Percentiles rank a stretch among this genome's conserved stretches.
These are phyloP conservation scores for Pseudohalonectria lignicola DNA, from an alignment of 2,329 filamentous ascomycete genomes.

Conservation along the genomic window DNA sequence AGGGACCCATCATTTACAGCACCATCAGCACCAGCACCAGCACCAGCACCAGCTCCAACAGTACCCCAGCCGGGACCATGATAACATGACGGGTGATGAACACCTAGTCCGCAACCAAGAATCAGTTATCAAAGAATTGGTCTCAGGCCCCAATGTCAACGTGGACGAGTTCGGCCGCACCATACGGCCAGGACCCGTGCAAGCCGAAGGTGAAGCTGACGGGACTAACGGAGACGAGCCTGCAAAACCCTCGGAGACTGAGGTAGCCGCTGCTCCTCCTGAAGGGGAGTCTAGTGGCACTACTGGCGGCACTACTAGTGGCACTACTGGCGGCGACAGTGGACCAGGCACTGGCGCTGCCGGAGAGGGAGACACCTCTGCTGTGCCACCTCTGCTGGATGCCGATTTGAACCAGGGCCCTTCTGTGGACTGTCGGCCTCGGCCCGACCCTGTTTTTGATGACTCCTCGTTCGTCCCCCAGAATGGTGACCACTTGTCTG, in stretches of 20 bases:
- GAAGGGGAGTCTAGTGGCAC: too few species aligned
- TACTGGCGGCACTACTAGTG: too few species aligned
- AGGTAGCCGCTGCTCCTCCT: too few species aligned
- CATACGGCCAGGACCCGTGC: constrained; percentile 11
- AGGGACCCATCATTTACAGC: constrained; percentile 13
- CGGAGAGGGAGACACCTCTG: constrained; percentile 3
- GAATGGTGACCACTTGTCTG: too few species aligned
- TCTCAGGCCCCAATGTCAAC: constrained; percentile 10
- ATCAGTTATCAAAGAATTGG: constrained; percentile 1
- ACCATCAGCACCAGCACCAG: not conserved
- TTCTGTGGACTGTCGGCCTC: not conserved
- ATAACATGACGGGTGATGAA: too few species aligned
- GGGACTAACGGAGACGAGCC: not conserved
- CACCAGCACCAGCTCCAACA: constrained; percentile 14
- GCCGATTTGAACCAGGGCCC: constrained; percentile 6
- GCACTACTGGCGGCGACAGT: not conserved
- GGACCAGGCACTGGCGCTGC: not conserved
- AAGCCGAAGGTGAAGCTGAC: constrained; percentile 5
- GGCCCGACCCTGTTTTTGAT: constrained; percentile 1
- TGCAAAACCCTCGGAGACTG: not conserved
- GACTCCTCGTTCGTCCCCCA: too few species aligned
- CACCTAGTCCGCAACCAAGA: not conserved
- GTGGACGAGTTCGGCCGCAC: constrained; percentile 20
- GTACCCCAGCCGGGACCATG: too few species aligned
- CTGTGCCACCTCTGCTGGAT: constrained; percentile 14